phyloP scores from a whole-genome alignment of 768 basidiomycete species.

The Tulasnella sp. region DNA sequence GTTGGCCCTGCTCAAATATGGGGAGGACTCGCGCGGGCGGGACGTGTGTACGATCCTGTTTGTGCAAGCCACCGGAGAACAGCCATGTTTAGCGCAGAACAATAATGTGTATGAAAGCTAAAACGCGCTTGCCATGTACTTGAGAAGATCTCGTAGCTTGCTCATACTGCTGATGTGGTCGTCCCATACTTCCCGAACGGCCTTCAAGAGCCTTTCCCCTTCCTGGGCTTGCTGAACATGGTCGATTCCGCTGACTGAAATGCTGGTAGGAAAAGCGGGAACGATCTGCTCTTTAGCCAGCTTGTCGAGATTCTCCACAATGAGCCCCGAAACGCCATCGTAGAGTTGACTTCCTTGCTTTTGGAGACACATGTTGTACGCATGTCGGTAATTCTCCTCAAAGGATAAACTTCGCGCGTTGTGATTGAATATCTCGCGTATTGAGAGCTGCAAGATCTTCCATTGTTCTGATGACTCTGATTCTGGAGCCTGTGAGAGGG shows the following conservation, averaged over 20 bases:
- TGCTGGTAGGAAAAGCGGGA: conserved; percentile 74
- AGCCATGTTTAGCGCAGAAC: neutral
- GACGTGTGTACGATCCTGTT: conserved; percentile 89
- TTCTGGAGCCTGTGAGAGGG: conserved; percentile 56
- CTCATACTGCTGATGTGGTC: conserved; percentile 89
- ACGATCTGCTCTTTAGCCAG: conserved; percentile 76
- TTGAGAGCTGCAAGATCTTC: conserved; percentile 77
- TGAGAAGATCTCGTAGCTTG: conserved; percentile 85
- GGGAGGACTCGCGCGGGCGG: conserved; percentile 72
- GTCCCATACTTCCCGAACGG: conserved; percentile 85
- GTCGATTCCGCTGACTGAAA: conserved; percentile 54
- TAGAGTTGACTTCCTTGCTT: conserved; percentile 86
- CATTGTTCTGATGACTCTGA: conserved; percentile 77
- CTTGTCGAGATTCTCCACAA: conserved; percentile 78
- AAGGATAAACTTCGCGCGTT: conserved; percentile 87
- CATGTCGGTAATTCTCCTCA: conserved; percentile 92
- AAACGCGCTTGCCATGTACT: conserved; percentile 81
- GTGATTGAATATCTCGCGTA: conserved; percentile 92
- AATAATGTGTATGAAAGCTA: neutral
- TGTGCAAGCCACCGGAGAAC: neutral
- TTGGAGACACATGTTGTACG: conserved; percentile 90
- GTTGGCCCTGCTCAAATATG: conserved; percentile 79
- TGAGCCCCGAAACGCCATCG: conserved; percentile 76
- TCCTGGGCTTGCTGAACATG: conserved; percentile 77
- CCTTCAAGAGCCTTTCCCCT: conserved; percentile 82